Base-by-base conservation (phyloP, 176 grass and related monocot species). In the Carex cristatella region DNA sequence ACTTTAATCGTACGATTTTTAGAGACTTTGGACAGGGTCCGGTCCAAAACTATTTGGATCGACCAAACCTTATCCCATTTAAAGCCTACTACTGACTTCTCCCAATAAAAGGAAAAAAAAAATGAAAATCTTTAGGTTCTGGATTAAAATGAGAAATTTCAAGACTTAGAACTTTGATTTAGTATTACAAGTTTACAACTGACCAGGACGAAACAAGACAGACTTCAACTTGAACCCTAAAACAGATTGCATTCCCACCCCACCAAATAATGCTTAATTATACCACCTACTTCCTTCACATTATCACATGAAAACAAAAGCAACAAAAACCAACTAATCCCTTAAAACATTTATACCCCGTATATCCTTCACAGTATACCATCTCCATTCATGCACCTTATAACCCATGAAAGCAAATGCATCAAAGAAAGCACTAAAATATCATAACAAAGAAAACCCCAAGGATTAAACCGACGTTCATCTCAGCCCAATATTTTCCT, bases 391-490 rank as follows among this genome's bases (percentile, higher is more conserved):
- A 49, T 58, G 16, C 56, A 58, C 56, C 10, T 58, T 58, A 58
- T 58, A 58, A 3, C 11, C 65, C 79, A 64, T 16, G 5, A 32
- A 65, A 82, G 33, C 30, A 66, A 55, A 55, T 72, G 60, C 42
- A 61, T 73, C 44, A 35, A 83, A 62, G 15, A 35, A 4, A 51
- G 27, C 56, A 68, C 23, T 82, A 66, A 62, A 82, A 67, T 9
- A 63, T 42, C 0, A 66, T 67, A 48, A 67, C 59, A 37, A 49
- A 30, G 11, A 67, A 31, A 48, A 65, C 61, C 14, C 80, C 58
- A 15, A 49, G 42, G 35, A 83, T 37, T 14, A 84, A 74, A 84
- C 61, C 82, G 7, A 51, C 66, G 15, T 11, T 65, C 79, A 61
- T 9, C 14, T 42, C 8, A 79, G 2, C 48, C 72, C 48, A 76